Evolutionary conservation across 169 alveolate species (phyloP).

Genomic region (Plasmodium vivax): DNA sequence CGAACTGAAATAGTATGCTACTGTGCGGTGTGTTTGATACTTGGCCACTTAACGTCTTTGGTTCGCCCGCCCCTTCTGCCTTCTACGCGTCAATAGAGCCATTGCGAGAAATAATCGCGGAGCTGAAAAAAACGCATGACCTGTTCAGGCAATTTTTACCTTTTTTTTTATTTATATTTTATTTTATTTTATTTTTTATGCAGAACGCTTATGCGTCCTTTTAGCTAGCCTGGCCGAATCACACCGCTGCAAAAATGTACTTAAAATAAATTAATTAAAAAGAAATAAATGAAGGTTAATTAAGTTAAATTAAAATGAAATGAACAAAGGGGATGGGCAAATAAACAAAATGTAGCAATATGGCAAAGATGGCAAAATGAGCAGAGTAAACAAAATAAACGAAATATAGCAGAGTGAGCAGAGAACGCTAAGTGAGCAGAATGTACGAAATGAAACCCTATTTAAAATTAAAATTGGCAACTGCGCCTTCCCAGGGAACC

Average conservation of each 20-base stretch:
- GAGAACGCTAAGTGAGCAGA: neutral
- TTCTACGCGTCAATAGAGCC: neutral
- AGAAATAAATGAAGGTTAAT: neutral
- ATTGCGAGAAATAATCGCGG: neutral
- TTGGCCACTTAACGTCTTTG: neutral
- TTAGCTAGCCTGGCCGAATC: neutral
- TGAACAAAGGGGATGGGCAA: neutral
- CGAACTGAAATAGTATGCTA: neutral
- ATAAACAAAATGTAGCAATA: neutral
- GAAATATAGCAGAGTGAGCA: neutral
- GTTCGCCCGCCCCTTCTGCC: neutral
- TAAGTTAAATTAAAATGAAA: neutral
- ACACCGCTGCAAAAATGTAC: neutral
- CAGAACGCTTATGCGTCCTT: neutral
- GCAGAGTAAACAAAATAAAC: neutral
- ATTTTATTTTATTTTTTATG: neutral
- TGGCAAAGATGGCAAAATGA: neutral
- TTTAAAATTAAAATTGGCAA: neutral
- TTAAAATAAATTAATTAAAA: conserved; percentile 1
- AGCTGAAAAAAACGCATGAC: neutral
- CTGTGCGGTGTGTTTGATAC: neutral
- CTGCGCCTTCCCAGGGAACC: neutral
- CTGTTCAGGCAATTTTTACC: neutral
- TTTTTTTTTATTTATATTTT: neutral
- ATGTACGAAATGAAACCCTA: neutral